Evolutionary conservation across 306 rosid species (phyloP), one percentile per base, ranked within the genome.

Genomic region (Amphicarpaea edgeworthii): DNA sequence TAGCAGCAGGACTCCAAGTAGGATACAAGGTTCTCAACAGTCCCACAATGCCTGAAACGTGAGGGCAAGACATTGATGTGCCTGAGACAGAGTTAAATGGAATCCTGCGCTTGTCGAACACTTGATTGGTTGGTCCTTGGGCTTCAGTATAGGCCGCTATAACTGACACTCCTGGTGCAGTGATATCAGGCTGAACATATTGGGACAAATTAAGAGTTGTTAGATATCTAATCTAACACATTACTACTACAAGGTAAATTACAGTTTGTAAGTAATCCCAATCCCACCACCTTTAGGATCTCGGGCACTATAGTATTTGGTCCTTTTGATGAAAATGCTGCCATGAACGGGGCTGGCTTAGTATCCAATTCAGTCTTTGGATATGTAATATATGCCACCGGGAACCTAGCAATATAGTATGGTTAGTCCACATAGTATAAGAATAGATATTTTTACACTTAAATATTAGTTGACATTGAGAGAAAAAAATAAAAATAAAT

Each of bases 61-160:
- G 97, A 60, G 98, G 98, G 43, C 98, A 94, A 12, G 98, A 92
- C 98, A 92, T 94, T 38, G 98, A 94, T n/a, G 98, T 94, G 55
- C 98, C 98, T 6, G 97, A 92, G 15, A 82, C 5, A 1, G 96
- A 83, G 87, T 92, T 94, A 76, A 32, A 94, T 4, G 72, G 79
- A 70, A 84, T 73, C 70, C 96, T 85, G 45, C 97, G 86, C 14
- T 15, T 23, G 82, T 94, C 97, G 50, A 83, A 92, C 65, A 5
- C 62, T 79, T 86, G 87, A 68, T 88, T 85, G 0, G 97, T 94
- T 59, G 98, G 97, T 26, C 97, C 97, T 84, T 87, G 67, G 2
- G 90, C 96, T 86, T 85, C 89, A 3, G 87, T 79, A 77, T 86
- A 92, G 51, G 98, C 97, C 1, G 98, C 98, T 57, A 94, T 86